Evolutionary conservation across 352 stramenopile species (phyloP).

Genomic region (Aphanomyces stellatus): DNA sequence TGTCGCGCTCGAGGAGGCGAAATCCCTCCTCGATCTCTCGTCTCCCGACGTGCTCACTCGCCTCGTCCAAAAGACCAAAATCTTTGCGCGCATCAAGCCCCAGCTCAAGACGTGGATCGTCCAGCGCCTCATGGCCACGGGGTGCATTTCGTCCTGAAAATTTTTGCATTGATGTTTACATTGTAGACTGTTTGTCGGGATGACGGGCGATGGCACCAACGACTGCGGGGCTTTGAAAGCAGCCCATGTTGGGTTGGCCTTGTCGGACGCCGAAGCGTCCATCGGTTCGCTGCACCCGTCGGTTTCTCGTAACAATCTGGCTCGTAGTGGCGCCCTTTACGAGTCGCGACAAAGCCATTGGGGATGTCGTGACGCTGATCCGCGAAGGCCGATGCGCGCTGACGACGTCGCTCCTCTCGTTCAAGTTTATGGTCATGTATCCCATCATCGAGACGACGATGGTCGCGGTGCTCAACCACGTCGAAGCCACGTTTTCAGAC

Average conservation of each 20-base stretch:
- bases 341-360: conserved; percentile 72
- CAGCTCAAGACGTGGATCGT: conserved; percentile 79
- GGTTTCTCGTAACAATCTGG: too few species aligned
- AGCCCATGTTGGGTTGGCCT: conserved; percentile 83
- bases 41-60: conserved; percentile 18
- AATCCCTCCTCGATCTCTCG: background rate
- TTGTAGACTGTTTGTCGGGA: conserved; percentile 40
- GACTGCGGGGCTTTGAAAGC: conserved; percentile 87
- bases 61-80: conserved; percentile 44
- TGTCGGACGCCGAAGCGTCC: conserved; percentile 84
- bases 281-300: too few species aligned
- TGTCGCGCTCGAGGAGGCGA: background rate
- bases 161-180: background rate
- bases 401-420: conserved; percentile 80
- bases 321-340: conserved; percentile 84
- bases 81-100: conserved; percentile 63
- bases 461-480: conserved; percentile 51
- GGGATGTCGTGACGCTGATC: conserved; percentile 74
- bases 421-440: conserved; percentile 92
- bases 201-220: conserved; percentile 75
- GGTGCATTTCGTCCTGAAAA: background rate
- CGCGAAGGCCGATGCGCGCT: conserved; percentile 85
- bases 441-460: conserved; percentile 79
- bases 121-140: conserved; percentile 46
- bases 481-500: conserved; percentile 62